Percentiles rank a stretch among this genome's conserved stretches.
These are phyloP conservation scores for Fusarium goolgardi DNA, from an alignment of 2,329 filamentous ascomycete species.

Conservation along the genomic window DNA sequence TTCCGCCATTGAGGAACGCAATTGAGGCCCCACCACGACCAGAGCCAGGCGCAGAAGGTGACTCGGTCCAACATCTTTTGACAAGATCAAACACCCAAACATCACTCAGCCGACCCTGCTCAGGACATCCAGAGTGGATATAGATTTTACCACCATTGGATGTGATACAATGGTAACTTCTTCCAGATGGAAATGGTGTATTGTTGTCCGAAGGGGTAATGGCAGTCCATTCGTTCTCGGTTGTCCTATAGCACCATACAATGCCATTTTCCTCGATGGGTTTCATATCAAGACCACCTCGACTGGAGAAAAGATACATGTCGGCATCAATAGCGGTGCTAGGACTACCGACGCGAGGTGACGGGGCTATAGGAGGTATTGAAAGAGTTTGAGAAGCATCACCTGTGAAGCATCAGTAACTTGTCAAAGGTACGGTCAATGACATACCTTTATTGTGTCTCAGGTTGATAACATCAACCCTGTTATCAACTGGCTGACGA, in stretches of 20 bases:
- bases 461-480: neutral
- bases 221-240: neutral
- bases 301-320: neutral
- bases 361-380: neutral
- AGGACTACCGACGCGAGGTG: neutral
- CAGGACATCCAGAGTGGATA: constrained; percentile 9
- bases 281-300: constrained; percentile 1
- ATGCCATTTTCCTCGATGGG: neutral
- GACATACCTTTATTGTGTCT: fast-evolving
- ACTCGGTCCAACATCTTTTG: fast-evolving
- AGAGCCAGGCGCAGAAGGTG: neutral
- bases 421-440: fast-evolving
- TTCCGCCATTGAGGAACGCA: fast-evolving
- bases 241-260: neutral
- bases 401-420: fast-evolving
- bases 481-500: constrained; percentile 1
- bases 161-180: constrained; percentile 11
- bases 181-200: neutral
- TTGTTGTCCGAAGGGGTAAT: fast-evolving
- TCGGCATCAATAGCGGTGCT: neutral
- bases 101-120: neutral
- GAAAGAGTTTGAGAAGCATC: neutral
- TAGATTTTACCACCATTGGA: neutral
- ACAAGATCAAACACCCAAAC: neutral
- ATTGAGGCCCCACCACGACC: neutral